Evolutionary conservation across 2,329 filamentous ascomycete genomes (phyloP), one percentile per base, ranked within the genome.

Genomic region (Claviceps digitariae): DNA sequence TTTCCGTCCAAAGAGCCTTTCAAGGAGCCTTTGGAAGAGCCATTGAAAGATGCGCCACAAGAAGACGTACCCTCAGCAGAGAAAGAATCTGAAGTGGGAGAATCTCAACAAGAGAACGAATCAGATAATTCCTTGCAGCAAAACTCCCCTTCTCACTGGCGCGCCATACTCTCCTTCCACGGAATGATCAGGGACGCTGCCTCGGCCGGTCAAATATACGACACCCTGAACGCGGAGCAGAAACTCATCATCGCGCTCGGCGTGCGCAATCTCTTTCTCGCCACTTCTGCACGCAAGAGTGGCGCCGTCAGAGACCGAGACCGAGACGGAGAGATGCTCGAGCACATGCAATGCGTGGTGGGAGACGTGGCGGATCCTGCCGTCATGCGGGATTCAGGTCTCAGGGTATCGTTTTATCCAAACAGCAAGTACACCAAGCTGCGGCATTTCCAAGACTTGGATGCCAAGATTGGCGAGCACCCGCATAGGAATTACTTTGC

Each of bases 231-330:
- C 27, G n/a, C 23, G 13, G 41, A 48, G 20, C 54, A 55, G 48
- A 55, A 53, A 36, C 51, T 53, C 51, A 53, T 55, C 44, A 46
- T 53, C 15, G 54, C 54, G 9, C 48, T 55, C 10, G 54, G 54
- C 36, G 51, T 50, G 34, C 54, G 54, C 31, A 55, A 55, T 17
- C 48, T 55, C 13, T 55, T 41, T 48, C 48, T 55, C 47, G 54
- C 54, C 6, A 51, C 48, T 2, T 17, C 34, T 15, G 13, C 12
- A 13, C 2, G 21, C 29, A 49, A 36, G 12, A 38, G 34, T 41
- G 15, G n/a, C 29, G 43, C 51, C 4, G 54, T 50, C 21, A 27
- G 51, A 17, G 54, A 55, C n/a, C 20, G 34, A 21, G 54, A 55
- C 36, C 40, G 44, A 41, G 54, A 55, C 36, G 31, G 44, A 41